Evolutionary conservation across 2,329 filamentous ascomycete genomes (phyloP).

Genomic region (Colletotrichum simmondsii): DNA sequence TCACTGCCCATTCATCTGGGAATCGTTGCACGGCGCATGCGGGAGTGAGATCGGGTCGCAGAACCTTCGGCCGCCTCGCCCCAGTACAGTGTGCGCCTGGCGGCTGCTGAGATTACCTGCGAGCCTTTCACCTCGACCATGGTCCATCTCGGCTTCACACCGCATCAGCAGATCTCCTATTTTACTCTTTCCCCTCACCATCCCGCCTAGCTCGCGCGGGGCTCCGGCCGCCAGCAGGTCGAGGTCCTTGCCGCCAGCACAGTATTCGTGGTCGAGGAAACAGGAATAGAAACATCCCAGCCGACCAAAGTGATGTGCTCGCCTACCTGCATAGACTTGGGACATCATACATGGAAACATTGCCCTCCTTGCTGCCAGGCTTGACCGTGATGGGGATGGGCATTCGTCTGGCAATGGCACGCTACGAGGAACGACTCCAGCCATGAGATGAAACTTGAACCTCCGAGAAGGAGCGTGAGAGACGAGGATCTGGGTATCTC

Average conservation of each 20-base stretch:
- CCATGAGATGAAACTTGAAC: constrained; percentile 33
- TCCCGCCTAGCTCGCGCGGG: constrained; percentile 13
- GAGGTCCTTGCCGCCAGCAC: constrained; percentile 20
- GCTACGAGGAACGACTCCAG: constrained; percentile 29
- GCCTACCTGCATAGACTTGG: constrained; percentile 14
- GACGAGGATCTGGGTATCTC: constrained; percentile 27
- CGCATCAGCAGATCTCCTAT: background rate
- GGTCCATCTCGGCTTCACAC: background rate
- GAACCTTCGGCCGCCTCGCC: constrained; percentile 26
- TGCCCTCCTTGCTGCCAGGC: constrained; percentile 7
- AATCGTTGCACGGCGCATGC: constrained; percentile 30
- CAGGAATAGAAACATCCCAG: constrained; percentile 33
- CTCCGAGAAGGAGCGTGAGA: constrained; percentile 8
- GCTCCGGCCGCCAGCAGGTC: constrained; percentile 22
- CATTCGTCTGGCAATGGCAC: constrained; percentile 29
- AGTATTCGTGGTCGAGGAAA: constrained; percentile 15
- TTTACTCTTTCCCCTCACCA: too few relatives aligned
- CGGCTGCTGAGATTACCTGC: constrained; percentile 33
- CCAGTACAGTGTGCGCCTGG: constrained; percentile 14
- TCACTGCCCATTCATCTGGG: constrained; percentile 24
- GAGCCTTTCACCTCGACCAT: constrained; percentile 19
- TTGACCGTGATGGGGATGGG: constrained; percentile 2
- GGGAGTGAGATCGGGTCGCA: constrained; percentile 35
- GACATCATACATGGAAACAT: constrained; percentile 12
- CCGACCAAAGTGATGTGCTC: background rate